Evolutionary conservation across 129 eudicot species (phyloP).

Genomic region (Calendula officinalis): DNA sequence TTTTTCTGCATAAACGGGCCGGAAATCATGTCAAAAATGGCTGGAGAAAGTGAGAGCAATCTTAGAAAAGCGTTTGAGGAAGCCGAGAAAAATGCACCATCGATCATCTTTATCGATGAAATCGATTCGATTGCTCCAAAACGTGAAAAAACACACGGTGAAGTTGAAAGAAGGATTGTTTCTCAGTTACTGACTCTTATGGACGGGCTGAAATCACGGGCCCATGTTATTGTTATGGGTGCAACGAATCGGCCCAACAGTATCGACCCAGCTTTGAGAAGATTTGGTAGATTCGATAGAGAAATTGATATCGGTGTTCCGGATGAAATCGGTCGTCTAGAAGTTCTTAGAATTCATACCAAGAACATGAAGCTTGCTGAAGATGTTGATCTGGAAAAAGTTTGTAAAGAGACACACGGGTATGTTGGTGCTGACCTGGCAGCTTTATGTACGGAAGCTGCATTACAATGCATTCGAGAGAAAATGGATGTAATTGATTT

Average conservation of each 20-base stretch:
- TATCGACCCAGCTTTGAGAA: slow-evolving; percentile 85
- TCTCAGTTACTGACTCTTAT: slow-evolving; percentile 83
- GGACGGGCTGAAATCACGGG: slow-evolving; percentile 92
- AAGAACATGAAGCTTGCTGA: slow-evolving; percentile 76
- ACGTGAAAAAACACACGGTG: slow-evolving; percentile 88
- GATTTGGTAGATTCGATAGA: slow-evolving; percentile 75
- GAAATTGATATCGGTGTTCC: slow-evolving; percentile 68
- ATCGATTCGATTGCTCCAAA: slow-evolving; percentile 94
- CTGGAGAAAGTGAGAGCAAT: slow-evolving; percentile 78
- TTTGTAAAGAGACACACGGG: slow-evolving; percentile 80
- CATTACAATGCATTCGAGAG: slow-evolving; percentile 69
- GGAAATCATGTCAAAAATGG: slow-evolving; percentile 87
- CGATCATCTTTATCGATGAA: slow-evolving; percentile 72
- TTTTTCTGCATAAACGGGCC: slow-evolving; percentile 78
- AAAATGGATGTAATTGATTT: slow-evolving; percentile 74
- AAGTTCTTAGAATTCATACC: slow-evolving; percentile 57
- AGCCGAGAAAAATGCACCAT: slow-evolving; percentile 65
- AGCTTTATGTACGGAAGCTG: slow-evolving; percentile 77
- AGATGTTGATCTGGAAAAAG: slow-evolving; percentile 88
- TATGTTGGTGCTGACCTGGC: slow-evolving; percentile 97
- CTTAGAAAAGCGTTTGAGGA: slow-evolving; percentile 72
- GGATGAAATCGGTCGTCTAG: slow-evolving; percentile 58
- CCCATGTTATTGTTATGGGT: slow-evolving; percentile 90
- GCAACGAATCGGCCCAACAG: slow-evolving; percentile 95
- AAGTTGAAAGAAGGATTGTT: slow-evolving; percentile 89